Evolutionary conservation across 805 yeast species (phyloP), one percentile per base, ranked within the genome.

Genomic region (Cyberlindnera bimundalis): DNA sequence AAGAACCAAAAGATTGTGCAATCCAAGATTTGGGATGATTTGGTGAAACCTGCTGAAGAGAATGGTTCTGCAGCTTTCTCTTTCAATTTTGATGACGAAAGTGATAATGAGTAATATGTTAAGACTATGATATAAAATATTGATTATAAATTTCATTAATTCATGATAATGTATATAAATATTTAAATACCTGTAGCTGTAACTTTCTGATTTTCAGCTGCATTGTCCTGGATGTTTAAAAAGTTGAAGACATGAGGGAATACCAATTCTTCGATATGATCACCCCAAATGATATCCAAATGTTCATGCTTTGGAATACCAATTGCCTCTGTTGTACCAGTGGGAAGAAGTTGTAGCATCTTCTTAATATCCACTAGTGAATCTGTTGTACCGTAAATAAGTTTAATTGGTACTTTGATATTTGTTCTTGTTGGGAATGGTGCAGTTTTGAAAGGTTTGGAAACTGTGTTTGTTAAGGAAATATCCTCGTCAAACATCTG

Each of bases 221-320:
- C n/a, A 17, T 26, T 10, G 15, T 33, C 36, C 16, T 16, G 29
- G 13, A 17, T 29, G 15, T 18, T 26, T 9, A 70, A 54, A 37
- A 68, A 66, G 37, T 61, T 58, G 3, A 67, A 43, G 6, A 75
- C 67, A 41, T 68, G 66, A 6, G 65, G 58, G 34, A 74, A 67
- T 1, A 78, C 79, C 23, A 62, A 48, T 2, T 57, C 48, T 20
- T 68, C 75, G 1, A 84, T 86, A 39, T 80, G 78, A 9, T 71
- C 62, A 9, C 95, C 96, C 98, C 98, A 90, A 13, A 90, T 64
- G 41, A 91, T 76, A 58, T 91, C 98, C 56, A 90, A 67, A 62
- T 90, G 98, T 62, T 90, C 98, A 60, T 89, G 88, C n/a, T 66
- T 66, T 0, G 66, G 70, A 0, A 89, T 74, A 1, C 84, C 81